These are phyloP conservation scores for Fusarium hostae DNA, from an alignment of 2,329 filamentous ascomycete genomes.

Conservation along the genomic window DNA sequence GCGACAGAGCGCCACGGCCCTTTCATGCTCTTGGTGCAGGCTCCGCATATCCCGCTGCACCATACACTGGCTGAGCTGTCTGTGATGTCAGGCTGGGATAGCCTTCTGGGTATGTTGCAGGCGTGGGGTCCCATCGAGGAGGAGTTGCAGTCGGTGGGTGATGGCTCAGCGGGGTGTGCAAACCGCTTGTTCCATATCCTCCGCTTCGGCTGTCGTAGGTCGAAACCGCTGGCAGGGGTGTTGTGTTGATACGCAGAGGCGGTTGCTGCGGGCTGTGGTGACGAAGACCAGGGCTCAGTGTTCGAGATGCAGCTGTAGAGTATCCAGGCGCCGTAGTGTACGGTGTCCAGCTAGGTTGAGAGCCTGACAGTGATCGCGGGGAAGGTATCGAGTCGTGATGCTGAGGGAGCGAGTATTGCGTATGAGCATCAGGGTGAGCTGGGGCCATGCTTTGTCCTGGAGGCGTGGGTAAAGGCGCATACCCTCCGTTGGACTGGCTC, in stretches of 20 bases:
- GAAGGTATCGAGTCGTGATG: constrained; percentile 64
- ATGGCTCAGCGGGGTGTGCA: constrained; percentile 55
- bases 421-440: constrained; percentile 49
- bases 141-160: constrained; percentile 52
- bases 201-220: constrained; percentile 54
- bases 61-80: constrained; percentile 54
- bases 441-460: constrained; percentile 51
- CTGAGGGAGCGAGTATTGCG: constrained; percentile 55
- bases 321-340: constrained; percentile 55
- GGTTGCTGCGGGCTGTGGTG: constrained; percentile 52
- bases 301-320: constrained; percentile 51
- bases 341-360: constrained; percentile 59
- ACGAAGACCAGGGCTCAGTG: constrained; percentile 54
- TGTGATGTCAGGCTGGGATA: constrained; percentile 54
- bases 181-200: constrained; percentile 54
- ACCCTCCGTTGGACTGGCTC: constrained; percentile 54
- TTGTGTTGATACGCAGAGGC: constrained; percentile 52
- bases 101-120: constrained; percentile 52
- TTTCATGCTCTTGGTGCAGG: constrained; percentile 55
- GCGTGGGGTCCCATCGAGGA: constrained; percentile 55
- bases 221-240: constrained; percentile 51
- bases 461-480: constrained; percentile 60
- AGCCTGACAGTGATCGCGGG: constrained; percentile 62
- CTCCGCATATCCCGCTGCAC: constrained; percentile 55
- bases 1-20: constrained; percentile 22